Conservation (phyloP, 1,284 basidiomycete genomes). For the Ceratobasidium sp. region DNA sequence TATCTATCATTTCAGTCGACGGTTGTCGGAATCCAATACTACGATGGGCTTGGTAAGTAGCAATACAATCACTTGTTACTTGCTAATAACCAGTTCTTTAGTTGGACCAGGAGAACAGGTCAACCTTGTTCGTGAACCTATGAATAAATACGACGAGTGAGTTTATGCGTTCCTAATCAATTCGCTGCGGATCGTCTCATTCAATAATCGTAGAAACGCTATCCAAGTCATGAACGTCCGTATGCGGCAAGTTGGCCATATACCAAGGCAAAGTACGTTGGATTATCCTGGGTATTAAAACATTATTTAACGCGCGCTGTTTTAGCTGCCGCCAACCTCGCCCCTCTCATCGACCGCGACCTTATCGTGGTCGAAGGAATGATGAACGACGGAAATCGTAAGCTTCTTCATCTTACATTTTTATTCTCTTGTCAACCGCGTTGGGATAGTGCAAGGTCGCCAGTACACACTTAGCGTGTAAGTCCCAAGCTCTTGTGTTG, state of each 20-base stretch:
- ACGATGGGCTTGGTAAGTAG: slow-evolving; percentile 59
- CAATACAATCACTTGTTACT: background rate
- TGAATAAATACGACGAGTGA: slow-evolving; percentile 71
- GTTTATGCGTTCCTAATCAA: slow-evolving; percentile 47
- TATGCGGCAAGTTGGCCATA: slow-evolving; percentile 76
- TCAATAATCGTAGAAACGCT: slow-evolving; percentile 61
- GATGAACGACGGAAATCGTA: slow-evolving; percentile 70
- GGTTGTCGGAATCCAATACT: slow-evolving; percentile 84
- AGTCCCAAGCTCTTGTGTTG: slow-evolving; percentile 35
- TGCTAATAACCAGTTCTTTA: slow-evolving; percentile 56
- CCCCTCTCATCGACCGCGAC: slow-evolving; percentile 71
- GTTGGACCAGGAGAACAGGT: slow-evolving; percentile 82
- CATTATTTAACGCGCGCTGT: background rate
- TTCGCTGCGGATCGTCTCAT: background rate
- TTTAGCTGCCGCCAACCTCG: slow-evolving; percentile 62
- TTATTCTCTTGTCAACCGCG: slow-evolving; percentile 16
- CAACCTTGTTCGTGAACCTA: slow-evolving; percentile 69
- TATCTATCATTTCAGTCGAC: slow-evolving; percentile 66
- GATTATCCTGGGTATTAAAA: background rate
- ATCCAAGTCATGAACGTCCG: slow-evolving; percentile 81
- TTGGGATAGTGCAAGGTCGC: slow-evolving; percentile 27
- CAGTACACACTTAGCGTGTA: slow-evolving; percentile 14
- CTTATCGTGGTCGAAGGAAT: slow-evolving; percentile 72
- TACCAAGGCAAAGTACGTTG: slow-evolving; percentile 60
- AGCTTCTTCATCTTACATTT: slow-evolving; percentile 47